Base-by-base conservation (phyloP, 257 asterid species). In the Asclepias syriaca region DNA sequence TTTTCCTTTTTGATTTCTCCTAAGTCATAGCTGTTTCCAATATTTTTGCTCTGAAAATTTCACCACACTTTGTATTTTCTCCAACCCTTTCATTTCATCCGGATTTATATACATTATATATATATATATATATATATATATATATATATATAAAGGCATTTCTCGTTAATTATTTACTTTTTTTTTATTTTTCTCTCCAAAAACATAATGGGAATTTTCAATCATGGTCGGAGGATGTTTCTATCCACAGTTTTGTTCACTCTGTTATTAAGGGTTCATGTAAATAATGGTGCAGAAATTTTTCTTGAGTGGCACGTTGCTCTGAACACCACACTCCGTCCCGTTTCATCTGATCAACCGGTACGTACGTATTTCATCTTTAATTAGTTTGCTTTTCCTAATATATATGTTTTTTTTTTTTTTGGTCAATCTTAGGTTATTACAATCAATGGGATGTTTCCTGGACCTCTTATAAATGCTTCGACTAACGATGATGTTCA, bases 401-500 rank as follows among this genome's bases (percentile, higher is more conserved):
- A 5, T 6, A 43, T 9, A 43, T 43, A 43, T 43, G 7, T 43
- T 6, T 15, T 12, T 32, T 43, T 6, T 15, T 12, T 32, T 61
- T 32, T 15, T 16, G 11, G 45, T 29, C 21, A 2, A 63, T 29
- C 5, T 32, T 63, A 89, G 96, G 93, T 91, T 65, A 86, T 91
- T 46, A 87, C 96, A 6, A 82, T 91, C 69, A 91, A 91, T 66
- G 88, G 82, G 51, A 65, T 81, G 75, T 91, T 91, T 74, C 97
- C 97, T 2, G 97, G 97, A 7, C 97, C 97, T 67, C 81, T 88
- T 5, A 67, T 91, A 24, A 91, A 89, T 32, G 85, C 85, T 0
- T 69, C 96, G 1, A 91, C 96, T 5, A 77, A 86, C 15, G 97
- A 91, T 68, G 61, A 75, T 37, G 58, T 91, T 22, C 86, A 89